A percentile compares a stretch with the other conserved stretches of the same genome.
Conservation (phyloP, 2,329 filamentous ascomycete species). For the Aspergillus piperis region DNA sequence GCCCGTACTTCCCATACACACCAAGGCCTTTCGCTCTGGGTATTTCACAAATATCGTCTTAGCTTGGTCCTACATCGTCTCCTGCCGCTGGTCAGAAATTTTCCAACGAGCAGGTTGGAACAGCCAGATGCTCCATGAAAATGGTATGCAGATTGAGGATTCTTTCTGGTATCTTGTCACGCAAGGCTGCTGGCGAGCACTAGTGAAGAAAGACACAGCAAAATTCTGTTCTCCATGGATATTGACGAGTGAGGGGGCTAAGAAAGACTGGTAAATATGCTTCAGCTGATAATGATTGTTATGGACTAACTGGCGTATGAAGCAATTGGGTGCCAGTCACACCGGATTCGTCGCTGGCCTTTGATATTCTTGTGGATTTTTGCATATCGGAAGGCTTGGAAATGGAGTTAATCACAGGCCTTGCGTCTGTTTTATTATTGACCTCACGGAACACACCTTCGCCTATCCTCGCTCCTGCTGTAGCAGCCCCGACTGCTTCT, state of each 20-base stretch:
- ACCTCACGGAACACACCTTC: not conserved
- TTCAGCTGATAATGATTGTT: not conserved
- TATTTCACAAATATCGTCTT: conserved; percentile 16
- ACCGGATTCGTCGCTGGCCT: conserved; percentile 7
- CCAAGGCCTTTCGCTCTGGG: not conserved
- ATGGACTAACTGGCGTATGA: not conserved
- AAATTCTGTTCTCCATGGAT: conserved; percentile 9
- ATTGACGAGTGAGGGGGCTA: not conserved
- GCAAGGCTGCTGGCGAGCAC: conserved; percentile 3
- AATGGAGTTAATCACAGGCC: conserved; percentile 1
- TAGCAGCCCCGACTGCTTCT: not conserved
- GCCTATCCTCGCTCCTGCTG: not conserved
- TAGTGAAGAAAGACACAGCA: not conserved
- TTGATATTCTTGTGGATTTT: conserved; percentile 1
- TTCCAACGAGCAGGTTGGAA: conserved; percentile 18
- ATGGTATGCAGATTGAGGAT: not conserved
- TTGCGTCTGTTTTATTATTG: conserved; percentile 7
- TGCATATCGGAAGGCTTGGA: conserved; percentile 3
- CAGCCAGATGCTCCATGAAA: conserved; percentile 14
- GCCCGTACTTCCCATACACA: not conserved
- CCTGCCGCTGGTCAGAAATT: conserved; percentile 25
- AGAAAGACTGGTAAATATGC: not conserved
- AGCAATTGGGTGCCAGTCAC: not conserved
- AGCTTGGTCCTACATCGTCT: conserved; percentile 26
- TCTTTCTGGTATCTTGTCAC: conserved; percentile 10